Evolutionary conservation across 352 stramenopile species (phyloP).

Genomic region (Phytophthora tubulina): DNA sequence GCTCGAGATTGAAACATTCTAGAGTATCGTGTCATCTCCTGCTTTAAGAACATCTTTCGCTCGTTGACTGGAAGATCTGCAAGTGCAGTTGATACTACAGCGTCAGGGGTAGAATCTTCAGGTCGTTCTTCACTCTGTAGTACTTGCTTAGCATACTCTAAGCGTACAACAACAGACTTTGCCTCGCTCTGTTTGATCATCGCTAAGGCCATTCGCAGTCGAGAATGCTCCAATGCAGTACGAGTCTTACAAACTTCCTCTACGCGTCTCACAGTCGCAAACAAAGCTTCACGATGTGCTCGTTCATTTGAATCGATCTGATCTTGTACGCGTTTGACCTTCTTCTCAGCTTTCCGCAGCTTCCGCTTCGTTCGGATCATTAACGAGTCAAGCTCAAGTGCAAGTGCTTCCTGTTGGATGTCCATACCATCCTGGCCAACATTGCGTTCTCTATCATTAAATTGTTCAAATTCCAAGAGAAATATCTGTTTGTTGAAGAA

Average conservation of each 20-base stretch:
- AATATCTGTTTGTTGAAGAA: constrained; percentile 64
- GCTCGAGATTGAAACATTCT: constrained; percentile 33
- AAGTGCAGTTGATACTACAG: not conserved
- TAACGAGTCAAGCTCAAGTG: constrained; percentile 15
- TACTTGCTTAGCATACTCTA: constrained; percentile 34
- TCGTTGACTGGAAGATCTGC: constrained; percentile 23
- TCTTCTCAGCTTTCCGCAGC: constrained; percentile 66
- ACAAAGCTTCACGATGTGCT: constrained; percentile 43
- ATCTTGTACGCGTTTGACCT: constrained; percentile 44
- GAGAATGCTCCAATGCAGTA: constrained; percentile 44
- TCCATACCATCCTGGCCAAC: not conserved
- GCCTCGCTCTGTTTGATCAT: constrained; percentile 55
- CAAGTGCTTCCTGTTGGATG: constrained; percentile 16
- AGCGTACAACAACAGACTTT: constrained; percentile 11
- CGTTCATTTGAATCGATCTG: constrained; percentile 41
- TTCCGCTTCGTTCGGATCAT: constrained; percentile 54
- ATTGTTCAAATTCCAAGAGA: constrained; percentile 42
- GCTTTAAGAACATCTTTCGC: constrained; percentile 27
- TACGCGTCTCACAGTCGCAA: constrained; percentile 18
- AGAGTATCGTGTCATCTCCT: constrained; percentile 27
- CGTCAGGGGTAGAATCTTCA: too few species aligned
- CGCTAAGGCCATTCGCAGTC: constrained; percentile 43
- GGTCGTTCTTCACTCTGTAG: constrained; percentile 10
- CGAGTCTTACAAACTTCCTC: constrained; percentile 45
- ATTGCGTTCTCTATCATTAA: not conserved